Percentiles rank a stretch among this genome's conserved stretches.
phyloP scores from a whole-genome alignment of 306 rosid genomes.

The Lathyrus sativus region DNA sequence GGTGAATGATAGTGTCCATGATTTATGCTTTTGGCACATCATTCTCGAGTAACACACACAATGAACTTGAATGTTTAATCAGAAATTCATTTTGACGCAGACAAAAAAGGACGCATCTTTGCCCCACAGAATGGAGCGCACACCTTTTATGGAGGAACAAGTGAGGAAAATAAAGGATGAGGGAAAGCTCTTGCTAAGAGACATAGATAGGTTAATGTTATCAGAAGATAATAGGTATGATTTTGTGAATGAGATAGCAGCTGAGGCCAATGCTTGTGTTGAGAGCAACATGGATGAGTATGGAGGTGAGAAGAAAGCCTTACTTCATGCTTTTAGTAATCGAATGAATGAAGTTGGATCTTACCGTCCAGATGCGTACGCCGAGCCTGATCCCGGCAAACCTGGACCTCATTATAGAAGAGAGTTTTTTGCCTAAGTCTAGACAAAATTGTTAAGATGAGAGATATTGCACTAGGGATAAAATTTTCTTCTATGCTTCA shows the following conservation, averaged over 20 bases:
- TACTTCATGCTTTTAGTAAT: conserved; percentile 84
- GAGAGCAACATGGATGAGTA: conserved; percentile 79
- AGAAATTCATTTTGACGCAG: conserved; percentile 45
- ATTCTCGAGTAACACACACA: conserved; percentile 17
- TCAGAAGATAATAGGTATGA: conserved; percentile 84
- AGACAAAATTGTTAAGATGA: conserved; percentile 13
- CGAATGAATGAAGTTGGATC: conserved; percentile 78
- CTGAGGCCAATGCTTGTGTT: conserved; percentile 77
- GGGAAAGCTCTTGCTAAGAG: conserved; percentile 72
- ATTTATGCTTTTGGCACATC: conserved; percentile 23
- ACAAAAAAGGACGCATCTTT: conserved; percentile 64
- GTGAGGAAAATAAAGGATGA: conserved; percentile 70
- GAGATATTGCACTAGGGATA: conserved; percentile 24
- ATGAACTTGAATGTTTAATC: conserved; percentile 34
- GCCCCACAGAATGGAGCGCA: conserved; percentile 58
- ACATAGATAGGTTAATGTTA: conserved; percentile 67
- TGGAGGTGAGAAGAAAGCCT: conserved; percentile 87
- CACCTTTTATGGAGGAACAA: conserved; percentile 94
- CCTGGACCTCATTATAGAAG: conserved; percentile 73
- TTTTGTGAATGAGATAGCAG: conserved; percentile 87
- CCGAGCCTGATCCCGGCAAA: conserved; percentile 71
- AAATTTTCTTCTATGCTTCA: not conserved
- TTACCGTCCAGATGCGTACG: conserved; percentile 77
- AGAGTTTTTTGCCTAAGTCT: conserved; percentile 53
- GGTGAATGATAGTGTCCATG: conserved; percentile 22